Conservation (phyloP, 805 yeast genomes). For the Monosporozyma servazzii region DNA sequence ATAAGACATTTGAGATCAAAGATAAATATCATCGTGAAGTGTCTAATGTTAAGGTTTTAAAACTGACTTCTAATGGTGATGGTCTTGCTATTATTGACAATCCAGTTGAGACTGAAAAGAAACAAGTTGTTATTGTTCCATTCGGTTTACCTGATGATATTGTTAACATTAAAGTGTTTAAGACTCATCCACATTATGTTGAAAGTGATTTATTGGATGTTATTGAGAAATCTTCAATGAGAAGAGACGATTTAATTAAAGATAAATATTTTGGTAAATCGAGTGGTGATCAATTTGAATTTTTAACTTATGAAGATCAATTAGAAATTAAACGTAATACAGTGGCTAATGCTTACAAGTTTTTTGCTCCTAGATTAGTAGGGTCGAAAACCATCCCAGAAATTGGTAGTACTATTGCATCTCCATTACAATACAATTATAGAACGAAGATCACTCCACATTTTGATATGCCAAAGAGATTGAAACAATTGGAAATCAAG, state of each 20-base stretch:
- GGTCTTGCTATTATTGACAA: conserved; percentile 66
- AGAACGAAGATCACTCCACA: conserved; percentile 95
- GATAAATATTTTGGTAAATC: conserved; percentile 80
- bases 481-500: conserved; percentile 31
- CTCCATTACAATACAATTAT: conserved; percentile 70
- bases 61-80: conserved; percentile 73
- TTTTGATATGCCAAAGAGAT: conserved; percentile 66
- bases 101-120: conserved; percentile 38
- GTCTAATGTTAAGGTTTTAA: conserved; percentile 45
- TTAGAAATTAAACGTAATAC: conserved; percentile 63
- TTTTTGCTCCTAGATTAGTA: conserved; percentile 54
- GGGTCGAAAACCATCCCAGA: conserved; percentile 42
- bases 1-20: conserved; percentile 33
- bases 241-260: conserved; percentile 52
- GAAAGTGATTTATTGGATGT: conserved; percentile 66
- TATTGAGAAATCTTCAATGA: conserved; percentile 34
- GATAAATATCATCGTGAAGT: conserved; percentile 50
- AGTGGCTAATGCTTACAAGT: conserved; percentile 71
- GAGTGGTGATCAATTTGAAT: conserved; percentile 92
- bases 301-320: conserved; percentile 64
- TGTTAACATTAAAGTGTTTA: conserved; percentile 61
- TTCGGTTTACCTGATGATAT: conserved; percentile 83
- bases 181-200: conserved; percentile 64
- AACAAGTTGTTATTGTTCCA: conserved; percentile 71
- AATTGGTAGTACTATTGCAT: conserved; percentile 55